Percentiles rank a stretch among this genome's conserved stretches.
Conservation (phyloP, 441 rosid species). For the Adansonia madagascariensis region DNA sequence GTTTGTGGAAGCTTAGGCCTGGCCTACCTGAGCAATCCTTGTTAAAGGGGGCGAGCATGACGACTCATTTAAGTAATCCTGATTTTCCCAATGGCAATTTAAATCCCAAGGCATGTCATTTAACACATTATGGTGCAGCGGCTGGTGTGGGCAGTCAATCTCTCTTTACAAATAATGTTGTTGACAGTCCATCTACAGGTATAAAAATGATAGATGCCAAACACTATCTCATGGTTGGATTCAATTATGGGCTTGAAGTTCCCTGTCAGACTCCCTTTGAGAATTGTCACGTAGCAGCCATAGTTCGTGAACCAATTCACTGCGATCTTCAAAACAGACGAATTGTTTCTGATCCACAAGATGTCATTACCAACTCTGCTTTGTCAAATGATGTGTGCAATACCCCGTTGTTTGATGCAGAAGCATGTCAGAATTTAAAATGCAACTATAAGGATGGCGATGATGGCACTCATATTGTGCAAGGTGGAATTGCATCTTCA, state of each 20-base stretch:
- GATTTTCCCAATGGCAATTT: conserved; percentile 17
- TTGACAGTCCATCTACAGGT: conserved; percentile 16
- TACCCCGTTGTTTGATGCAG: not conserved
- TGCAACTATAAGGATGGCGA: conserved; percentile 19
- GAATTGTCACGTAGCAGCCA: conserved; percentile 19
- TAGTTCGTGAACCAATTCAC: not conserved
- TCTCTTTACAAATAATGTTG: not conserved
- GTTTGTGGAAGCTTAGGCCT: conserved; percentile 22
- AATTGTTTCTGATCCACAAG: conserved; percentile 17
- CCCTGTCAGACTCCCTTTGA: conserved; percentile 20
- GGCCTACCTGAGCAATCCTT: conserved; percentile 1
- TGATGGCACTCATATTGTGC: conserved; percentile 12
- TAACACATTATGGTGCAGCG: conserved; percentile 18
- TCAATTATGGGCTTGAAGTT: conserved; percentile 13
- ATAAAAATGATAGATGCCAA: conserved; percentile 19
- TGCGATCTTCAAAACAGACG: not conserved
- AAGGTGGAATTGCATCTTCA: conserved; percentile 30
- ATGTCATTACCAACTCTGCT: conserved; percentile 16
- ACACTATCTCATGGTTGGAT: conserved; percentile 34
- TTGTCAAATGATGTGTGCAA: conserved; percentile 26
- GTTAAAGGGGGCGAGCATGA: conserved; percentile 3
- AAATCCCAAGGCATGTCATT: conserved; percentile 27
- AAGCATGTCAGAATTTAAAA: conserved; percentile 1
- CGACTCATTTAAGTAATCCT: not conserved
- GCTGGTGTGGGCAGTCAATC: conserved; percentile 19